Conservation (phyloP, 148 eudicot genomes). For the Nepenthes mirabilis region DNA sequence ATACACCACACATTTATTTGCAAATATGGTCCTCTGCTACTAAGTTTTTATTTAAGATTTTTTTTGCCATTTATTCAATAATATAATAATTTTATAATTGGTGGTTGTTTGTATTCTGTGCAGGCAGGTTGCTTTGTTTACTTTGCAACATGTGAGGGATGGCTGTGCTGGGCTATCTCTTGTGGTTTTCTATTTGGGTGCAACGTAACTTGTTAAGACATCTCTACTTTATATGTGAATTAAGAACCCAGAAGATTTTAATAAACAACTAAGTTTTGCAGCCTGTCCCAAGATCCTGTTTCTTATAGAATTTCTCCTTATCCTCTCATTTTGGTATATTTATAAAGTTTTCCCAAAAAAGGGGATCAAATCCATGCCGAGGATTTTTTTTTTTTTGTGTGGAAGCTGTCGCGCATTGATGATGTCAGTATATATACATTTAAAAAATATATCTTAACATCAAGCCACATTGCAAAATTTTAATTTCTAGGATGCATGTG, state of each 20-base stretch:
- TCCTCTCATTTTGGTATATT: slow-evolving; percentile 84
- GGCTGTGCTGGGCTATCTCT: slow-evolving; percentile 77
- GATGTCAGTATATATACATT: too few species aligned
- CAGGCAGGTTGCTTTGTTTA: slow-evolving; percentile 64
- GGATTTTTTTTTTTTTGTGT: too few species aligned
- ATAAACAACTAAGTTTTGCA: slow-evolving; percentile 21
- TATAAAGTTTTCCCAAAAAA: not conserved
- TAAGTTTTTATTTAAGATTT: not conserved
- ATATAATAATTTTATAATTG: too few species aligned
- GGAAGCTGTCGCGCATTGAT: too few species aligned
- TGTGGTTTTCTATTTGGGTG: slow-evolving; percentile 89
- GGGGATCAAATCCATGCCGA: too few species aligned
- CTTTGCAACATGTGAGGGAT: slow-evolving; percentile 82
- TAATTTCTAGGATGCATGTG: too few species aligned
- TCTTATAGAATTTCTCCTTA: slow-evolving; percentile 83
- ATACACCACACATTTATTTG: too few species aligned
- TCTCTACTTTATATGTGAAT: slow-evolving; percentile 7
- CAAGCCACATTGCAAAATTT: too few species aligned
- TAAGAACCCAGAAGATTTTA: slow-evolving; percentile 1
- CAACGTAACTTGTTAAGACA: slow-evolving; percentile 12
- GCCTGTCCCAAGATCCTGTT: slow-evolving; percentile 81
- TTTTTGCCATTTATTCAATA: not conserved
- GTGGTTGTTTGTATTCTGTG: not conserved
- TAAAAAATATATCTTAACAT: too few species aligned
- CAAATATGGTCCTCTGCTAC: too few species aligned